A percentile compares a stretch with the other conserved stretches of the same genome.
Evolutionary conservation across 768 basidiomycete genomes (phyloP).

Genomic region (Trichaptum fuscoviolaceum): DNA sequence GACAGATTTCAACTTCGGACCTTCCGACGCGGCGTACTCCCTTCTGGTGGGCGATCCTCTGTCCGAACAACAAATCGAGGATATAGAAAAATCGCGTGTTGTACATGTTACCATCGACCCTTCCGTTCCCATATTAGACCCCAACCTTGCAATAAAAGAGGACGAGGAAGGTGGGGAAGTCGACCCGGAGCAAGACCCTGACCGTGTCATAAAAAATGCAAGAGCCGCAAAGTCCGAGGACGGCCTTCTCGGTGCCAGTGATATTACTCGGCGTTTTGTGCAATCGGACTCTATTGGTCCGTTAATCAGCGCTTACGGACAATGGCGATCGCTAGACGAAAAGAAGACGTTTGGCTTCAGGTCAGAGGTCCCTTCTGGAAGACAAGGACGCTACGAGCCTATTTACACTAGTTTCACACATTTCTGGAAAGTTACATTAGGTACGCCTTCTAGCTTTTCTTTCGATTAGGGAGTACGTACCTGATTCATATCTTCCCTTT

Average conservation of each 20-base stretch:
- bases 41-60: slow-evolving; percentile 62
- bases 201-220: slow-evolving; percentile 69
- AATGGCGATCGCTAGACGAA: slow-evolving; percentile 14
- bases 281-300: slow-evolving; percentile 19
- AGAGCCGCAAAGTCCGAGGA: slow-evolving; percentile 54
- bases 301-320: slow-evolving; percentile 63
- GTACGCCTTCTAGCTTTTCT: slow-evolving; percentile 32
- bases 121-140: slow-evolving; percentile 29
- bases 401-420: slow-evolving; percentile 87
- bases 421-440: slow-evolving; percentile 79
- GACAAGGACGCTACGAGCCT: slow-evolving; percentile 64
- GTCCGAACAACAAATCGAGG: slow-evolving; percentile 45
- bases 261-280: slow-evolving; percentile 47
- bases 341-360: slow-evolving; percentile 48
- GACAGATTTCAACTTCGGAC: slow-evolving; percentile 87
- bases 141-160: slow-evolving; percentile 14
- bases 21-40: slow-evolving; percentile 77
- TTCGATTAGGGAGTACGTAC: slow-evolving; percentile 3
- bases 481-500: background rate
- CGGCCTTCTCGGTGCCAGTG: slow-evolving; percentile 58
- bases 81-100: slow-evolving; percentile 58
- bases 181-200: slow-evolving; percentile 55
- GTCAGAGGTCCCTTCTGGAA: slow-evolving; percentile 29
- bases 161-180: slow-evolving; percentile 26
- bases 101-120: slow-evolving; percentile 70